Base-by-base conservation (phyloP, 345 rosid genomes). In the Boechera stricta region DNA sequence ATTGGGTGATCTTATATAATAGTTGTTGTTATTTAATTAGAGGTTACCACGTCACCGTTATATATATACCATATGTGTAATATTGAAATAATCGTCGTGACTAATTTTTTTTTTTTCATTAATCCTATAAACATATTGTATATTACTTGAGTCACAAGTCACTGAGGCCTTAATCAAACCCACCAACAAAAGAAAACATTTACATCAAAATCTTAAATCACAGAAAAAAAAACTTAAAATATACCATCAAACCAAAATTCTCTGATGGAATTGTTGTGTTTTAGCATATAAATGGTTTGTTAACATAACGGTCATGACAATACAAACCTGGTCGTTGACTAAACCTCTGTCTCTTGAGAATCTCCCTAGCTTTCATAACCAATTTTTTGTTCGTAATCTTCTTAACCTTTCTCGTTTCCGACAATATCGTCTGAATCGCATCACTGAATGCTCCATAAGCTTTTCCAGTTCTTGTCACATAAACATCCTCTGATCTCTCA, bases 281-380 rank as follows among this genome's bases (percentile, higher is more conserved):
- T 77, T 79, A 78, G 44, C 87, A 79, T 52, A 84, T 82, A 44
- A 84, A 86, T n/a, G 85, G 56, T 51, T 69, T 62, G 45, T 83
- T 77, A 65, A 75, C 74, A 66, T 67, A 83, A 55, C 63, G 31
- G 60, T 84, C 85, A 51, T 77, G 52, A 64, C 90, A 86, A 78
- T 86, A 86, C 54, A 86, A 86, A 24, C 90, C 87, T 5, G 90
- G 90, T 67, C 62, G 81, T 78, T 86, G 90, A 45, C 70, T 77
- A 80, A 77, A 86, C n/a, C 67, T 74, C 6, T 79, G 84, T 16
- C n/a, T 75, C 84, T 81, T 81, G 47, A 86, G 82, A 75, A 76
- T 18, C 69, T 61, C 74, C 77, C 89, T 86, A 47, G 85, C 87
- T 72, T 31, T 75, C 71, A 65, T 1, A 59, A 86, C 87, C 55